phyloP scores from a whole-genome alignment of 2,329 filamentous ascomycete genomes.

The Claviceps africana region DNA sequence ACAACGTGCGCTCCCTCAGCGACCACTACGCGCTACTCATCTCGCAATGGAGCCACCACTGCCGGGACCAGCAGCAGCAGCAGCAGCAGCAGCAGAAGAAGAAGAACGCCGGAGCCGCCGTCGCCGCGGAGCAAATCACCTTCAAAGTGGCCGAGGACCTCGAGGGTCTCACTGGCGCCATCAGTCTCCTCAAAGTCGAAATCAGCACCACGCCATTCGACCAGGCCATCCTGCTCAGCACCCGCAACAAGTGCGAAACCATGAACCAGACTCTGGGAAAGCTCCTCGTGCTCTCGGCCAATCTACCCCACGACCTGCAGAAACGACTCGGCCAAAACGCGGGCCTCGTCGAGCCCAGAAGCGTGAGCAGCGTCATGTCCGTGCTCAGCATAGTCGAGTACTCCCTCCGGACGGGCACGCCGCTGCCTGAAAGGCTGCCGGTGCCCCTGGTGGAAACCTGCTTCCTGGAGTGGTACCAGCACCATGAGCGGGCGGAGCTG shows the following conservation, averaged over 20 bases:
- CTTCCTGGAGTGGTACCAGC: conserved; percentile 13
- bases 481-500: conserved; percentile 14
- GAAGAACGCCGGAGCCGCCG: conserved; percentile 16
- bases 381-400: conserved; percentile 33
- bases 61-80: conserved; percentile 5
- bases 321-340: conserved; percentile 21
- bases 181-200: conserved; percentile 17
- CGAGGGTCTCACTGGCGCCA: conserved; percentile 12
- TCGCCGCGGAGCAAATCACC: conserved; percentile 14
- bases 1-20: conserved; percentile 26
- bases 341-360: conserved; percentile 27
- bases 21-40: conserved; percentile 36
- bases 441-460: conserved; percentile 28
- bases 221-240: conserved; percentile 16
- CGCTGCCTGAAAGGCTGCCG: conserved; percentile 32
- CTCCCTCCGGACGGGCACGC: conserved; percentile 30
- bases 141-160: conserved; percentile 17
- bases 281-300: conserved; percentile 19
- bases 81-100: background rate
- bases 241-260: conserved; percentile 15
- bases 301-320: conserved; percentile 26
- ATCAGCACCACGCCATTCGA: conserved; percentile 18
- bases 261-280: conserved; percentile 21
- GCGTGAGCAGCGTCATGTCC: conserved; percentile 37
- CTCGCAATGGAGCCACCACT: conserved; percentile 27